Conservation (phyloP, 192 early-diverging fungal species). For the Backusella australiensis region DNA sequence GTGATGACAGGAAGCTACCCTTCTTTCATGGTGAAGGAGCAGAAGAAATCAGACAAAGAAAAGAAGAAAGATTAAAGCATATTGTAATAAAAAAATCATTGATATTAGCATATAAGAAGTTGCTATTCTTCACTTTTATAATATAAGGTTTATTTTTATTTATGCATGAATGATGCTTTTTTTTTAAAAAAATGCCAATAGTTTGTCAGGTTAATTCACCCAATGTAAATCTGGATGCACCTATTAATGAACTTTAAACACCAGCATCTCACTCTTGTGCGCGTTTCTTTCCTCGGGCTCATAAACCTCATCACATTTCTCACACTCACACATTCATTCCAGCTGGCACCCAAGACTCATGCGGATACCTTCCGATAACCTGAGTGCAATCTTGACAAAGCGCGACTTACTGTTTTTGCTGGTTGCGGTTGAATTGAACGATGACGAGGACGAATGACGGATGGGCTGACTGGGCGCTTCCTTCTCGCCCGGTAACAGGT, state of each 20-base stretch:
- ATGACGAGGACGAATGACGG: neutral
- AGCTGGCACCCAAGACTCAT: conserved; percentile 44
- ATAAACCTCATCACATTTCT: conserved; percentile 16
- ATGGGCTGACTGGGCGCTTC: neutral
- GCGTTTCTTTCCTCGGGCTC: neutral
- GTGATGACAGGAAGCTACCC: neutral
- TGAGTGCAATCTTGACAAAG: conserved; percentile 33
- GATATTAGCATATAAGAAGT: neutral
- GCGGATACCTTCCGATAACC: conserved; percentile 39
- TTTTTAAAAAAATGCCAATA: no score
- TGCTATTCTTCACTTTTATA: neutral
- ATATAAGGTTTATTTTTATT: neutral
- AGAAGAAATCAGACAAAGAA: neutral
- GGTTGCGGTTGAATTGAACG: neutral
- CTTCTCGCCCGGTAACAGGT: conserved; percentile 4
- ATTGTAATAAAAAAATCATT: neutral
- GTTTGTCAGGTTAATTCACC: no score
- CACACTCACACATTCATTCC: conserved; percentile 34
- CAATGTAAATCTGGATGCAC: neutral
- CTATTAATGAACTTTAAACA: conserved; percentile 41
- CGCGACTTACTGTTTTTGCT: neutral
- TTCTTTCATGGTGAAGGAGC: neutral
- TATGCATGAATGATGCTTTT: no score
- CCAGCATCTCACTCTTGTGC: conserved; percentile 29
- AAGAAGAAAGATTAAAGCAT: neutral